Conservation (phyloP, 176 grass and related monocot genomes). For the Rhynchospora tenuis region DNA sequence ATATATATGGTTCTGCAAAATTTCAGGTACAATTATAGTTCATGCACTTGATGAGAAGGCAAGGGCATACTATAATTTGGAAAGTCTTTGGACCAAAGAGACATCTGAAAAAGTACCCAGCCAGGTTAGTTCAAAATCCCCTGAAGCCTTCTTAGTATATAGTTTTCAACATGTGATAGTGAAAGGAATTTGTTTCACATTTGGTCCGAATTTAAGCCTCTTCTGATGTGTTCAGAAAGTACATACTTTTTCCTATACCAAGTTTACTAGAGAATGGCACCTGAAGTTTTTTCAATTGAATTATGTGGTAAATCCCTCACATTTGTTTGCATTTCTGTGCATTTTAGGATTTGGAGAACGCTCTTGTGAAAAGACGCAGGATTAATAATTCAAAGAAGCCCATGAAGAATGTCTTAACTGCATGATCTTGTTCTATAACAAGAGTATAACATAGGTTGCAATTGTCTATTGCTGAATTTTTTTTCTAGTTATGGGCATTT, state of each 20-base stretch:
- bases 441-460: background rate
- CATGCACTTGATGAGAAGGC: conserved; percentile 96
- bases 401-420: conserved; percentile 58
- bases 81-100: conserved; percentile 79
- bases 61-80: conserved; percentile 92
- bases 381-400: conserved; percentile 52
- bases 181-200: background rate
- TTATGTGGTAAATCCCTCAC: background rate
- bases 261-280: too few relatives aligned
- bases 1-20: background rate
- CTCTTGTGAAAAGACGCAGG: conserved; percentile 53
- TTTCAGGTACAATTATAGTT: conserved; percentile 75
- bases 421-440: background rate
- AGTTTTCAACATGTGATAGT: background rate
- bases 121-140: conserved; percentile 35
- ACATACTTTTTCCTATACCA: background rate
- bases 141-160: background rate
- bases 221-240: background rate
- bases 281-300: background rate
- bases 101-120: conserved; percentile 43
- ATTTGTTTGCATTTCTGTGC: background rate
- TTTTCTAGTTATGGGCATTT: too few relatives aligned
- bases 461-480: background rate
- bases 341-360: conserved; percentile 60
- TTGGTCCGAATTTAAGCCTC: background rate